Evolutionary conservation across 2,329 filamentous ascomycete species (phyloP), one percentile per base, ranked within the genome.

Genomic region (Hirsutella rhossiliensis): DNA sequence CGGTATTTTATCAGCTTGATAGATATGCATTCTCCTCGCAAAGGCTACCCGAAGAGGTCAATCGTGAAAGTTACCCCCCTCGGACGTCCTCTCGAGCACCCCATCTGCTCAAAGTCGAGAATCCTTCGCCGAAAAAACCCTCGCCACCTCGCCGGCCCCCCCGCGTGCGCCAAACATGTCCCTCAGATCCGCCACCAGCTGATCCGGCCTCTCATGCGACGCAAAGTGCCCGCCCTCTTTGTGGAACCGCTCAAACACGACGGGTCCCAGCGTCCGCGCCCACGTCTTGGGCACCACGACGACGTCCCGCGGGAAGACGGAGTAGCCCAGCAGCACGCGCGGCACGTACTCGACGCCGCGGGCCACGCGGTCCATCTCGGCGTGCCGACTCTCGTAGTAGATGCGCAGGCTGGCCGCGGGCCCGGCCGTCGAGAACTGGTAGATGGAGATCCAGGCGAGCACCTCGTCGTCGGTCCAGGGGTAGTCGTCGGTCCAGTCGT

Each of bases 401-500:
- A 88, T 86, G 8, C 80, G 62, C 8, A 76, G 56, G 47, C 74
- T 78, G 0, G 84, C 82, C 1, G 78, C 79, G 0, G 84, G 79
- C 0, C 85, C 84, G 1, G 82, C 80, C 0, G 65, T 72, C 9
- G 76, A 80, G 41, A 87, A 87, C 56, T 74, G 78, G 58, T 89
- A 89, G 32, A 89, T 73, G 41, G 71, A 77, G 1, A 88, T 62
- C 85, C 84, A 90, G 0, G 79, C 85, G 23, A 86, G 62, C 7
- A 89, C 72, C 62, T 89, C 84, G 44, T 88, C 82, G 48, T 87
- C 80, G 0, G 76, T 81, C 84, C 84, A 89, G 0, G 73, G 65
- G 54, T 87, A 87, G 1, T 52, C 54, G 53, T 89, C 84, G 0
- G 80, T 80, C 85, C 84, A 90, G 52, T 84, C 85, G 18, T 42